Conservation (phyloP, 768 basidiomycete species). For the Tricholoma hemisulphureum region DNA sequence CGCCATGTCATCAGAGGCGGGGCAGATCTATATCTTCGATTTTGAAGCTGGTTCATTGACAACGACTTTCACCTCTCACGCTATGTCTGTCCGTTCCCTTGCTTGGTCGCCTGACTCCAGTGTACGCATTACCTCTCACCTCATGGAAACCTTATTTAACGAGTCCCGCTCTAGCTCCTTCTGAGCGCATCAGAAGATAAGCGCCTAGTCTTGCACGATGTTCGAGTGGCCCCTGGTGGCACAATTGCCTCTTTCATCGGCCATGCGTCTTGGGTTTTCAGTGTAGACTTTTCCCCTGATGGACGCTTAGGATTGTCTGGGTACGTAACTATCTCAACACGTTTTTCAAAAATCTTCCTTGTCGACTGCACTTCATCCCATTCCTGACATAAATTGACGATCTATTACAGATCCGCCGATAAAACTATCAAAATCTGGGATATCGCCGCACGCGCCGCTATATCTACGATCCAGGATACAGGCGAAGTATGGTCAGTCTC, state of each 20-base stretch:
- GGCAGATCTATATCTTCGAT: constrained; percentile 88
- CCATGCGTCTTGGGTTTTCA: constrained; percentile 90
- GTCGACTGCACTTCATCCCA: not conserved
- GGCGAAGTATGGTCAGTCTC: constrained; percentile 85
- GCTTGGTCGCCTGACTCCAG: constrained; percentile 90
- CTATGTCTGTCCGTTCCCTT: constrained; percentile 83
- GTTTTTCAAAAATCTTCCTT: not conserved
- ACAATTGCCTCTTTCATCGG: constrained; percentile 85
- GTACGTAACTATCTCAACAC: constrained; percentile 40
- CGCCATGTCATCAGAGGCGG: constrained; percentile 80
- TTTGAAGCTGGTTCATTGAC: constrained; percentile 62
- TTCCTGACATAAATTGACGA: not conserved
- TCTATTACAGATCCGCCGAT: constrained; percentile 65
- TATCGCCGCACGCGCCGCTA: constrained; percentile 65
- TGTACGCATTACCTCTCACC: constrained; percentile 43
- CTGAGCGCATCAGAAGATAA: constrained; percentile 93
- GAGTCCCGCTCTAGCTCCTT: constrained; percentile 56
- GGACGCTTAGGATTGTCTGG: constrained; percentile 77
- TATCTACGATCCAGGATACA: constrained; percentile 74
- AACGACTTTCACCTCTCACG: constrained; percentile 81
- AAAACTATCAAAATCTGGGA: constrained; percentile 90
- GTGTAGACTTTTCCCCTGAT: constrained; percentile 79
- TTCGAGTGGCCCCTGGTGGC: constrained; percentile 73
- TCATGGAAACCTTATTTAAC: not conserved
- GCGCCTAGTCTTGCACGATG: constrained; percentile 86